Evolutionary conservation across 169 alveolate species (phyloP).

Genomic region (Eimeria necatrix): DNA sequence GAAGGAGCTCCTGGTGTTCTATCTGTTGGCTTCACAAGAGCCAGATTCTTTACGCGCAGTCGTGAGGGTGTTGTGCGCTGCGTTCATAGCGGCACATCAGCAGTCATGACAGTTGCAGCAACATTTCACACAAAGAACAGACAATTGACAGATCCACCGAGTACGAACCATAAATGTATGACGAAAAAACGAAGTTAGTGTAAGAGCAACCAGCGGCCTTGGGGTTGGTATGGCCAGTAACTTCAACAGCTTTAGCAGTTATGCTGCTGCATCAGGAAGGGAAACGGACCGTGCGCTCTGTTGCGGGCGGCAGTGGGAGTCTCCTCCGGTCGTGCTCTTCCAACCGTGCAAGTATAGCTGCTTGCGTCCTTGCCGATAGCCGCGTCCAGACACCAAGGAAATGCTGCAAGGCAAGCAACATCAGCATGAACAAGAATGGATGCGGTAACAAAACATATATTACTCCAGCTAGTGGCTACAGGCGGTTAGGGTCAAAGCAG

Average conservation of each 20-base stretch:
- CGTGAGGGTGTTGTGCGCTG: background rate
- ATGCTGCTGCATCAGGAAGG: too few species aligned
- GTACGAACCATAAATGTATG: background rate
- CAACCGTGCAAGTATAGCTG: background rate
- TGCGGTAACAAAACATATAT: too few species aligned
- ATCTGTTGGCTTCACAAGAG: background rate
- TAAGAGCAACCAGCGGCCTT: too few species aligned
- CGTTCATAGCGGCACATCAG: background rate
- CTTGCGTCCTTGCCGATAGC: conserved; percentile 9
- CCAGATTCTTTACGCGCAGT: conserved; percentile 13
- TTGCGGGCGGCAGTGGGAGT: conserved; percentile 25
- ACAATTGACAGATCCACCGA: too few species aligned
- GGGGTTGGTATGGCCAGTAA: too few species aligned
- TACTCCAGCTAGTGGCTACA: too few species aligned
- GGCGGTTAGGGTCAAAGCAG: too few species aligned
- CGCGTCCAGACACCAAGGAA: background rate
- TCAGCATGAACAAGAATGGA: background rate
- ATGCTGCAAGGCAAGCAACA: conserved; percentile 3
- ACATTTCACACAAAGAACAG: background rate
- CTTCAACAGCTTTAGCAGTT: too few species aligned
- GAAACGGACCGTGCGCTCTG: background rate
- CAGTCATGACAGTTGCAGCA: background rate
- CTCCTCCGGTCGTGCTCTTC: conserved; percentile 16
- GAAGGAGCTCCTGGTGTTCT: conserved; percentile 41
- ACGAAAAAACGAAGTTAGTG: background rate